Base-by-base conservation (phyloP, 257 asterid genomes). In the Coffea eugenioides region DNA sequence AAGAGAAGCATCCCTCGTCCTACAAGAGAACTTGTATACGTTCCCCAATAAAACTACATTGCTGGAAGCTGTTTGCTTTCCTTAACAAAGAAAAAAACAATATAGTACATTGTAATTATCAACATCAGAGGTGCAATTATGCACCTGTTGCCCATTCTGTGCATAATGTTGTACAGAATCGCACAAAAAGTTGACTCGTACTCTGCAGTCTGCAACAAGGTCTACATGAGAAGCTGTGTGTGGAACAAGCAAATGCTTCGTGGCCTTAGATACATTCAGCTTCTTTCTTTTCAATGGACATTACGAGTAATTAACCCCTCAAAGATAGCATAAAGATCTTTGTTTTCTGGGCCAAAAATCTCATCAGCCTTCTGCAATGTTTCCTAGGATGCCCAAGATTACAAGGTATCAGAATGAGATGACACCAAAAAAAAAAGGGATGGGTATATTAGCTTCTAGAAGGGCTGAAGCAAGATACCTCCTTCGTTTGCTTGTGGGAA, bases 401-500 rank as follows among this genome's bases (percentile, higher is more conserved):
- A 2, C 54, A 67, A 73, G 51, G 34, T 65, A 75, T 83, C 81
- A 80, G 77, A 36, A 68, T 14, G 61, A 34, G 34, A 11, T 8
- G 0, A 36, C 3, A 54, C 34, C 34, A 31, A 31, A 31, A 31
- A 21, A 59, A 31, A 51, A 6, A 21, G 39, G 18, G 8, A 41
- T 20, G 34, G 23, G 34, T 27, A 48, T 57, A 57, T 25, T 16
- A 74, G 54, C 73, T 71, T 46, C 7, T 15, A 15, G 2, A 39
- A 39, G 49, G 39, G 52, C 52, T 39, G 46, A 62, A 27, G 23
- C 46, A 71, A 12, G 54, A 56, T 85, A 91, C 99, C 97, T 95
- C 97, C 84, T 83, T 95, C 7, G 99, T 90, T 90, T 93, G 97
- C 85, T 93, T 93, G 88, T 93, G 98, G 79, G 99, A 89, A 79